Evolutionary conservation across 768 basidiomycete genomes (phyloP).

Genomic region (Sporobolomyces roseus): DNA sequence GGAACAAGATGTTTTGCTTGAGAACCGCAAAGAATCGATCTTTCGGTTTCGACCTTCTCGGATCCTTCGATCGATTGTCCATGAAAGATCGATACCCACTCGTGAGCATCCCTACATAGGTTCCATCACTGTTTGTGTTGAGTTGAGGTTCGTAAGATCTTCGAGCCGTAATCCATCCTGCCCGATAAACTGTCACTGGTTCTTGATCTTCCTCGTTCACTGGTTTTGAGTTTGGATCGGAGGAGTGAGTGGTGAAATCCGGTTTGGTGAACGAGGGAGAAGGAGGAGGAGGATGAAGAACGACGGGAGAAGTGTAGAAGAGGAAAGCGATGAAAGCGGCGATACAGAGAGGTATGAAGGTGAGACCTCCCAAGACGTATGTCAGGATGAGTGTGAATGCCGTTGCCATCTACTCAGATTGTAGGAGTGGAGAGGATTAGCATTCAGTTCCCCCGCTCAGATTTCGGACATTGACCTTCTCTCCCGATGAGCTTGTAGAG

Average conservation of each 20-base stretch:
- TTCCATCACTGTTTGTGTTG: slow-evolving; percentile 18
- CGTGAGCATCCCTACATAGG: slow-evolving; percentile 41
- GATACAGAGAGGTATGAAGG: slow-evolving; percentile 76
- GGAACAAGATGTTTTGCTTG: slow-evolving; percentile 83
- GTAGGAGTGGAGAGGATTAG: not conserved
- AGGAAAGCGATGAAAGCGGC: slow-evolving; percentile 55
- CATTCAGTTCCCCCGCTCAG: not conserved
- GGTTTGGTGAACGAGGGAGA: not conserved
- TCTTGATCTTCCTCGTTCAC: slow-evolving; percentile 31
- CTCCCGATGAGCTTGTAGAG: too few relatives aligned
- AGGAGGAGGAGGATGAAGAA: slow-evolving; percentile 5
- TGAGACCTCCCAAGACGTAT: slow-evolving; percentile 83
- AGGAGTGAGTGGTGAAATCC: too few relatives aligned
- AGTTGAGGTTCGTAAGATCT: slow-evolving; percentile 42
- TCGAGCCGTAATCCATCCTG: slow-evolving; percentile 71
- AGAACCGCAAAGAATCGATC: slow-evolving; percentile 90
- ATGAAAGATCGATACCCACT: slow-evolving; percentile 45
- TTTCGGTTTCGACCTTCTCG: slow-evolving; percentile 75
- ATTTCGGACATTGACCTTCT: not conserved
- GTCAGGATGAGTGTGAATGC: slow-evolving; percentile 63
- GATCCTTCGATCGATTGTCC: slow-evolving; percentile 58
- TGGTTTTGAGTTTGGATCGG: too few relatives aligned
- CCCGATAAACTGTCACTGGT: slow-evolving; percentile 46
- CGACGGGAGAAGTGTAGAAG: slow-evolving; percentile 38
- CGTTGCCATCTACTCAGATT: slow-evolving; percentile 21